Evolutionary conservation across 495 filamentous ascomycete genomes (phyloP).

Genomic region (Chaetomium fimeti): DNA sequence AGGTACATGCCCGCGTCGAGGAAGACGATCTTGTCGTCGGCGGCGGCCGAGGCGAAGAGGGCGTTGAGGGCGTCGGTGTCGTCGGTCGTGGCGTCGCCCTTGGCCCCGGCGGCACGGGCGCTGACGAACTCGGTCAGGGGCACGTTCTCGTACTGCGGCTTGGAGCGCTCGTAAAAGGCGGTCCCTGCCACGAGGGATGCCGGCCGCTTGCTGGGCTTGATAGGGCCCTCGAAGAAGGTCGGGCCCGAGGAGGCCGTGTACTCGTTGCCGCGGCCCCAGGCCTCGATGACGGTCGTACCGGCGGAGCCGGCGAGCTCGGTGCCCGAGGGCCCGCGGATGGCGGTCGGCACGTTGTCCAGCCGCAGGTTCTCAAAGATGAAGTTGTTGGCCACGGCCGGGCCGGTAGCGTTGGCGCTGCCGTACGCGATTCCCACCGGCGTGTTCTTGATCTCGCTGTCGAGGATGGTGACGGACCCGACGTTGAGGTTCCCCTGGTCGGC

Average conservation of each 20-base stretch:
- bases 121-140: slow-evolving; percentile 60
- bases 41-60: slow-evolving; percentile 57
- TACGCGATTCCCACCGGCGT: slow-evolving; percentile 54
- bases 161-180: slow-evolving; percentile 61
- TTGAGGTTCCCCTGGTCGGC: slow-evolving; percentile 42
- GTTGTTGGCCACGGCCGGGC: slow-evolving; percentile 50
- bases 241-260: slow-evolving; percentile 47
- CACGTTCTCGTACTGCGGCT: slow-evolving; percentile 65
- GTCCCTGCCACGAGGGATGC: slow-evolving; percentile 38
- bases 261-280: slow-evolving; percentile 45
- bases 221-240: slow-evolving; percentile 34
- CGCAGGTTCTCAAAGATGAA: slow-evolving; percentile 64
- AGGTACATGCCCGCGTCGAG: slow-evolving; percentile 84
- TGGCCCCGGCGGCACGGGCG: slow-evolving; percentile 68
- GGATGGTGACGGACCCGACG: slow-evolving; percentile 71
- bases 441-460: slow-evolving; percentile 73
- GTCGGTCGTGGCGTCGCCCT: slow-evolving; percentile 66
- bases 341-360: slow-evolving; percentile 54
- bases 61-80: slow-evolving; percentile 67
- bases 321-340: slow-evolving; percentile 51
- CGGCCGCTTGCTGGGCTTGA: slow-evolving; percentile 41
- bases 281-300: slow-evolving; percentile 50
- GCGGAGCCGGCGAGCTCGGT: slow-evolving; percentile 58
- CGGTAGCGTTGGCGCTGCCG: slow-evolving; percentile 49
- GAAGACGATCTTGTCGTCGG: slow-evolving; percentile 65